A percentile compares a stretch with the other conserved stretches of the same genome.
These are phyloP conservation scores for Cadophora luteo-olivacea DNA, from an alignment of 2,329 filamentous ascomycete genomes.

Conservation along the genomic window DNA sequence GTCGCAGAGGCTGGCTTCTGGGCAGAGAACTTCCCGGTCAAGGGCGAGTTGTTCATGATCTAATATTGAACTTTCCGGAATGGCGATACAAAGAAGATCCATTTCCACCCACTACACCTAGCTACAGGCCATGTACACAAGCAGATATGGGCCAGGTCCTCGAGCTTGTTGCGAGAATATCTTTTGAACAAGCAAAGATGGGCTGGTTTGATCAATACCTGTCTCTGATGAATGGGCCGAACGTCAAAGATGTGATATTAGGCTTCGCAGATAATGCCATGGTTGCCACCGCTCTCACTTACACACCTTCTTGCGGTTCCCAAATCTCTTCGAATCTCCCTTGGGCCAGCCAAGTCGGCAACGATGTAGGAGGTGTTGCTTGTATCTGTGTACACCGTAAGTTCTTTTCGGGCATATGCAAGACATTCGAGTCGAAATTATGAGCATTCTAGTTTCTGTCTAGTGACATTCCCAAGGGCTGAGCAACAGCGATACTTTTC, in stretches of 20 bases:
- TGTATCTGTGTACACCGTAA: constrained; percentile 65
- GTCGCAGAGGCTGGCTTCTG: constrained; percentile 59
- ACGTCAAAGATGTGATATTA: constrained; percentile 60
- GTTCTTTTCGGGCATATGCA: constrained; percentile 38
- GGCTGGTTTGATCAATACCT: constrained; percentile 68
- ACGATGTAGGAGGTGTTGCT: constrained; percentile 62
- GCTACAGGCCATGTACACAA: constrained; percentile 37
- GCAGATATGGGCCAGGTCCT: constrained; percentile 55
- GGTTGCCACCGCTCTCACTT: constrained; percentile 61
- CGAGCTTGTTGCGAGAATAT: constrained; percentile 57
- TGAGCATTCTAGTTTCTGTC: background rate
- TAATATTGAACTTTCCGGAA: constrained; percentile 59
- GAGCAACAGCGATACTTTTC: background rate
- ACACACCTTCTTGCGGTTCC: constrained; percentile 54
- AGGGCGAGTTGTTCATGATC: constrained; percentile 59
- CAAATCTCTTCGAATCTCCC: constrained; percentile 58
- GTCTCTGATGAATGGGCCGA: constrained; percentile 54
- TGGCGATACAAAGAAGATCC: constrained; percentile 42
- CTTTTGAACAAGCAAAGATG: constrained; percentile 53
- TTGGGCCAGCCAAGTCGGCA: constrained; percentile 58
- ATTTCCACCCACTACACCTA: constrained; percentile 47
- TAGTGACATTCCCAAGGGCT: background rate
- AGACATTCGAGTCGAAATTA: background rate
- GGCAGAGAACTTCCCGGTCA: constrained; percentile 52
- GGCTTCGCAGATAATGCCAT: constrained; percentile 56